A percentile compares a stretch with the other conserved stretches of the same genome.
phyloP scores from a whole-genome alignment of 495 filamentous ascomycete species.

The Talaromyces wortmannii region DNA sequence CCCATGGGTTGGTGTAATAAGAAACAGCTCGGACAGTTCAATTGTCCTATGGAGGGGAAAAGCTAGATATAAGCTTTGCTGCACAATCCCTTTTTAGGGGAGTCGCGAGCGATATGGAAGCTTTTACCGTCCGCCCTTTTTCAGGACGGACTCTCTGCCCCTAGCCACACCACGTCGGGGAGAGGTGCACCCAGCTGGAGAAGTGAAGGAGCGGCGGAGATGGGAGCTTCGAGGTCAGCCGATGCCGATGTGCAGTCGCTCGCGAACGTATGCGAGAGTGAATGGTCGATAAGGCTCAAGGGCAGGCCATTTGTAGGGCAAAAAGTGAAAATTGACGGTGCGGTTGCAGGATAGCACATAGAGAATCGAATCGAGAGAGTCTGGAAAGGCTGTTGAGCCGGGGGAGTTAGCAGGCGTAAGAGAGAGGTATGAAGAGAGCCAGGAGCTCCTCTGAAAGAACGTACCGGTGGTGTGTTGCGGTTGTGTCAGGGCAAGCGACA shows the following conservation, averaged over 20 bases:
- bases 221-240: not conserved
- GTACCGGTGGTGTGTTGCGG: too few species aligned
- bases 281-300: conserved; percentile 9
- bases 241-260: conserved; percentile 8
- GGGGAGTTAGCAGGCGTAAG: too few species aligned
- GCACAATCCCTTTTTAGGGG: not conserved
- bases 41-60: not conserved
- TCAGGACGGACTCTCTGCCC: conserved; percentile 53
- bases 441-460: too few species aligned
- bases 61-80: not conserved
- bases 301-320: conserved; percentile 8
- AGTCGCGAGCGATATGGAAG: not conserved
- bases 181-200: conserved; percentile 15
- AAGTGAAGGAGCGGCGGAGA: conserved; percentile 6
- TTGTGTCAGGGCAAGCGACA: too few species aligned
- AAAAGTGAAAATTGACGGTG: conserved; percentile 22
- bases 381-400: not conserved
- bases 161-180: conserved; percentile 42
- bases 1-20: too few species aligned
- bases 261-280: conserved; percentile 19
- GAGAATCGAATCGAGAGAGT: conserved; percentile 18
- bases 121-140: conserved; percentile 50
- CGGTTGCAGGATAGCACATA: conserved; percentile 32
- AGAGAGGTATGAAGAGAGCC: too few species aligned
- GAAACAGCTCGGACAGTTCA: too few species aligned